phyloP scores from a whole-genome alignment of 441 rosid species.

The Macaranga tanarius region DNA sequence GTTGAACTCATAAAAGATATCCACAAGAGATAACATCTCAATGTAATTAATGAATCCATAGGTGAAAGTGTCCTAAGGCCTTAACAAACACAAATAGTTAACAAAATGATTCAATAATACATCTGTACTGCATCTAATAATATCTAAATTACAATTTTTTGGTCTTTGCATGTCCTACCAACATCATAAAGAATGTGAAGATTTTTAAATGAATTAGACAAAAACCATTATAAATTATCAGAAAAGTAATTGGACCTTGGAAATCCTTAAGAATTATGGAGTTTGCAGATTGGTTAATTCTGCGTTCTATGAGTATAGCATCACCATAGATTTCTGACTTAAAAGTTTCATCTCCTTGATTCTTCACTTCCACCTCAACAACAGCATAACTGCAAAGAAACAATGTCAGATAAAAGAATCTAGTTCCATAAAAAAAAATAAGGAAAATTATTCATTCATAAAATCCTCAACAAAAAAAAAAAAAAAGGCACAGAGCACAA shows the following conservation, averaged over 20 bases:
- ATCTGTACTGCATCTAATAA: background rate
- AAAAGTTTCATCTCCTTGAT: slow-evolving; percentile 76
- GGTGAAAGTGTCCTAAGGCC: background rate
- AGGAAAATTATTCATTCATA: background rate
- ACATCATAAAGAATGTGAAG: slow-evolving; percentile 4
- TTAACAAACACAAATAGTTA: background rate
- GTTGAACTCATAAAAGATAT: background rate
- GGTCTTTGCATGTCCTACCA: background rate
- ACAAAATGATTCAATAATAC: background rate
- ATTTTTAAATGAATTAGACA: slow-evolving; percentile 9
- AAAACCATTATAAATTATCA: background rate
- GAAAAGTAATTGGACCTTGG: slow-evolving; percentile 45
- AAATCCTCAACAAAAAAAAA: too few species aligned
- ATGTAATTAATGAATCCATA: background rate
- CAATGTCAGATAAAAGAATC: background rate
- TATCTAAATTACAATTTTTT: background rate
- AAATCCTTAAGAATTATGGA: slow-evolving; percentile 59
- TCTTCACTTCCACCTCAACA: slow-evolving; percentile 68
- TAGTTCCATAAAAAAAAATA: background rate
- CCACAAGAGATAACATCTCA: background rate
- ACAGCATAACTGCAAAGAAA: slow-evolving; percentile 52
- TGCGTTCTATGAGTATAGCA: slow-evolving; percentile 62
- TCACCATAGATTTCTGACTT: slow-evolving; percentile 67
- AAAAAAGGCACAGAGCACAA: slow-evolving; percentile 18
- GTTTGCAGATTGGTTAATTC: slow-evolving; percentile 58